Percentiles rank a stretch among this genome's conserved stretches.
These are phyloP conservation scores for Neofusicoccum sp. DNA, from an alignment of 2,329 filamentous ascomycete genomes.

Conservation along the genomic window DNA sequence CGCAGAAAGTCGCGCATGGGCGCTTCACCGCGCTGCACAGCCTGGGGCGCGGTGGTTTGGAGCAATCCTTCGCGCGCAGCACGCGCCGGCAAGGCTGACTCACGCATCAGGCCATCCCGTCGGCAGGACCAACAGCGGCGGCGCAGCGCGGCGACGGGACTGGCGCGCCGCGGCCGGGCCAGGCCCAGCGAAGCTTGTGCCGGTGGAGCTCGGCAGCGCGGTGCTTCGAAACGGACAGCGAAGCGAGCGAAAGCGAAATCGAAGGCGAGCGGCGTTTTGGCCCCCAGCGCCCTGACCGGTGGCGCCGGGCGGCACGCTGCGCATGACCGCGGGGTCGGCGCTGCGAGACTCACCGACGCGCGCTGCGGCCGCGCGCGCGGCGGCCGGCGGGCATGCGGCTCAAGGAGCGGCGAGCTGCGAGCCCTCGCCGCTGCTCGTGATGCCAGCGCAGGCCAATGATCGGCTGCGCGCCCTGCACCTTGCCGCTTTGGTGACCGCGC, in stretches of 20 bases:
- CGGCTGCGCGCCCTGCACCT: neutral
- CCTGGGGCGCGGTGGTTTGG: neutral
- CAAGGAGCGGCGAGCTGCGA: neutral
- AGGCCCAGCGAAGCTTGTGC: neutral
- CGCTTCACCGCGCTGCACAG: neutral
- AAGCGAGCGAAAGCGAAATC: neutral
- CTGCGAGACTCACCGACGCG: neutral
- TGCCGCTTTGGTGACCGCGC: neutral
- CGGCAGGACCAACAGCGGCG: neutral
- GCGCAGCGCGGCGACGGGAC: neutral
- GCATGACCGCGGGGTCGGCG: neutral
- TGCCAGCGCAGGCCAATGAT: neutral
- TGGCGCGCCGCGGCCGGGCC: neutral
- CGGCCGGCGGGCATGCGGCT: neutral
- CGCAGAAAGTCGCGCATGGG: neutral
- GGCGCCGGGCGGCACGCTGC: neutral
- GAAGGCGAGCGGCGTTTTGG: neutral
- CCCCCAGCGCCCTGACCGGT: neutral
- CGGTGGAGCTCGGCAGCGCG: neutral
- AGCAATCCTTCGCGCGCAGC: neutral
- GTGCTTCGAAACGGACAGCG: conserved; percentile 12
- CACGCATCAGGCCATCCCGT: conserved; percentile 8
- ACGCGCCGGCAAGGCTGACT: conserved; percentile 18
- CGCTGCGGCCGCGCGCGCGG: neutral
- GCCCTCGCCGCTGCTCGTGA: neutral